Base-by-base conservation (phyloP, 805 yeast species). In the Saccharomycopsis sp. region DNA sequence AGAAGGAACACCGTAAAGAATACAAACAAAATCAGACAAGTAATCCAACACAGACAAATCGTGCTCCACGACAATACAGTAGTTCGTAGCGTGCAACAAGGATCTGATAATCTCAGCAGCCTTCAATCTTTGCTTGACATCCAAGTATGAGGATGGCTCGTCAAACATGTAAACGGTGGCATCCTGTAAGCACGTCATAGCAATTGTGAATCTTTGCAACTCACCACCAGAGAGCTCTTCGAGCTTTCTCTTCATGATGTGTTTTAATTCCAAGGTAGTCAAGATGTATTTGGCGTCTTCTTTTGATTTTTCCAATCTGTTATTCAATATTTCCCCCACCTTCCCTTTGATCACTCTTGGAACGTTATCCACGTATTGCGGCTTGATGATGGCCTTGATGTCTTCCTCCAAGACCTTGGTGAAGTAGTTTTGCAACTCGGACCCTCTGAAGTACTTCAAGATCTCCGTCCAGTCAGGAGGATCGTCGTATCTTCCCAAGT, bases 111-210 rank as follows among this genome's bases (percentile, higher is more conserved):
- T 87, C 72, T 83, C 84, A 59, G 99, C 99, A 58, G 99, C 99
- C 67, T 94, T 88, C 74, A 94, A 82, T 83, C 99, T 92, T 77
- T 94, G 99, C 76, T 94, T 94, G 64, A 94, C 98, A 81, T 94
- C 99, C 73, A 94, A 78, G 75, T 94, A 94, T 9, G 99, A 94
- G 18, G 98, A 91, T 52, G 99, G 99, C 78, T 94, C 99, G 76
- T 94, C 99, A 74, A 94, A 94, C 99, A 94, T 94, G 76, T 94
- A 94, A 51, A 94, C 98, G 66, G 90, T 88, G 58, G 98, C 98
- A 34, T 77, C 78, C 75, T 92, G 98, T 52, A 91, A 91, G 79
- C 97, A 89, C 15, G 98, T 89, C 91, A 94, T 87, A 66, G 94
- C 99, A 70, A 94, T 86, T 52, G 99, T 98, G 70, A 94, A 94